Evolutionary conservation across 2,329 filamentous ascomycete species (phyloP).

Genomic region (Didymella segeticola): DNA sequence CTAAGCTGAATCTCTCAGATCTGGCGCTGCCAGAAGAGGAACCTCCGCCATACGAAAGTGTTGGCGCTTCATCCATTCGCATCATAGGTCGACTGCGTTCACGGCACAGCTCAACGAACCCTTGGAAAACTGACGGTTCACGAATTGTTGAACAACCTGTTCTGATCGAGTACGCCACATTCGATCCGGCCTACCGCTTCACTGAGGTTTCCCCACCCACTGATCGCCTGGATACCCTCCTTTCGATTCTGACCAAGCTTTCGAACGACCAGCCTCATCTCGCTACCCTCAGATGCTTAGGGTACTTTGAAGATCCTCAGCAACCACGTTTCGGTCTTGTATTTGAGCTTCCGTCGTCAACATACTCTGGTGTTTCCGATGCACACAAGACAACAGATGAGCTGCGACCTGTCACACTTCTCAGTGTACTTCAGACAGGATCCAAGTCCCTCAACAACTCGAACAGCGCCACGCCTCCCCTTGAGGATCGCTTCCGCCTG

Average conservation of each 20-base stretch:
- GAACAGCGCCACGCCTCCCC: constrained; percentile 54
- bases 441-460: constrained; percentile 53
- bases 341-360: constrained; percentile 71
- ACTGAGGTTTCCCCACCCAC: constrained; percentile 57
- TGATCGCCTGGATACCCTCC: constrained; percentile 53
- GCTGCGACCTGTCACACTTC: constrained; percentile 53
- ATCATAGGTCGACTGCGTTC: constrained; percentile 54
- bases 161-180: constrained; percentile 72
- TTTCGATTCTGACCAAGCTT: constrained; percentile 41
- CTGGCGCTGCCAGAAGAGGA: constrained; percentile 55
- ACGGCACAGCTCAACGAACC: constrained; percentile 44
- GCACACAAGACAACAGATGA: constrained; percentile 53
- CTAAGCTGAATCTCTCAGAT: constrained; percentile 52
- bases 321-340: constrained; percentile 74
- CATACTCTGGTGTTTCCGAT: constrained; percentile 59
- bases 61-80: constrained; percentile 54
- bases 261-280: constrained; percentile 43
- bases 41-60: constrained; percentile 57
- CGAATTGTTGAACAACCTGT: constrained; percentile 58
- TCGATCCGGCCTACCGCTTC: constrained; percentile 55
- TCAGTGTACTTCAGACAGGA: constrained; percentile 56
- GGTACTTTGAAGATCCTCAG: constrained; percentile 76
- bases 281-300: constrained; percentile 64
- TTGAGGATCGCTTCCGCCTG: constrained; percentile 79
- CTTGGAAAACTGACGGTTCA: constrained; percentile 48